A percentile compares a stretch with the other conserved stretches of the same genome.
These are phyloP conservation scores for Colletotrichum sp. DNA, from an alignment of 2,329 filamentous ascomycete species.

Conservation along the genomic window DNA sequence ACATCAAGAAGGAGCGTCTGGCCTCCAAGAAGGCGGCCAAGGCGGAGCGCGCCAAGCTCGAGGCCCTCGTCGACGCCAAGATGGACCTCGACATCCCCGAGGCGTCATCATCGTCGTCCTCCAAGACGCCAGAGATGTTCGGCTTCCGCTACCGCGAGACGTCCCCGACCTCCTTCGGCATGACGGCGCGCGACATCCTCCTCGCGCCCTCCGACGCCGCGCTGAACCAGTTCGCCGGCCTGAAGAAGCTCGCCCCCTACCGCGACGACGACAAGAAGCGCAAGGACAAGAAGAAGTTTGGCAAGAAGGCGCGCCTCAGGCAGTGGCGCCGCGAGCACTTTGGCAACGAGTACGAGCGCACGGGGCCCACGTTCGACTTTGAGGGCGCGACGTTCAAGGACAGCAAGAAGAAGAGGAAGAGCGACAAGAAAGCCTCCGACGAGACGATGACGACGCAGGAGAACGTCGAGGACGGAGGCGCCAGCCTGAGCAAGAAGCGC, in stretches of 20 bases:
- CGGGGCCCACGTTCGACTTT: slow-evolving; percentile 64
- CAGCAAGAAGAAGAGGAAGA: slow-evolving; percentile 24
- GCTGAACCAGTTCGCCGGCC: slow-evolving; percentile 87
- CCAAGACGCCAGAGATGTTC: slow-evolving; percentile 34
- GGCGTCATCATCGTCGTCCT: slow-evolving; percentile 39
- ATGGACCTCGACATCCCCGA: slow-evolving; percentile 75
- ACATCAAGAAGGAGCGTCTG: slow-evolving; percentile 63
- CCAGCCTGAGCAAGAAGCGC: slow-evolving; percentile 49
- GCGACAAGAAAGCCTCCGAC: slow-evolving; percentile 22
- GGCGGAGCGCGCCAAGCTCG: slow-evolving; percentile 81
- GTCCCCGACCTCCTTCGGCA: slow-evolving; percentile 86
- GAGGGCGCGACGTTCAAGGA: slow-evolving; percentile 35
- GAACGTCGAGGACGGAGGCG: slow-evolving; percentile 31
- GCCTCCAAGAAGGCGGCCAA: slow-evolving; percentile 74
- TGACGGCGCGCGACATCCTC: slow-evolving; percentile 89
- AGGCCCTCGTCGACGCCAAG: slow-evolving; percentile 83
- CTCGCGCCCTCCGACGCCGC: slow-evolving; percentile 83
- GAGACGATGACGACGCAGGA: slow-evolving; percentile 7
- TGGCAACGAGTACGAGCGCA: slow-evolving; percentile 60
- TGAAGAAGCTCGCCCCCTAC: slow-evolving; percentile 95
- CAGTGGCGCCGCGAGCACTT: slow-evolving; percentile 80
- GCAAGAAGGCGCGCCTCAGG: slow-evolving; percentile 89
- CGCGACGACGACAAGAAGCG: slow-evolving; percentile 88
- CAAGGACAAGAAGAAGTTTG: slow-evolving; percentile 84
- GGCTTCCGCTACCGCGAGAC: slow-evolving; percentile 93